phyloP scores from a whole-genome alignment of 148 eudicot species.

The Silene uniflora region DNA sequence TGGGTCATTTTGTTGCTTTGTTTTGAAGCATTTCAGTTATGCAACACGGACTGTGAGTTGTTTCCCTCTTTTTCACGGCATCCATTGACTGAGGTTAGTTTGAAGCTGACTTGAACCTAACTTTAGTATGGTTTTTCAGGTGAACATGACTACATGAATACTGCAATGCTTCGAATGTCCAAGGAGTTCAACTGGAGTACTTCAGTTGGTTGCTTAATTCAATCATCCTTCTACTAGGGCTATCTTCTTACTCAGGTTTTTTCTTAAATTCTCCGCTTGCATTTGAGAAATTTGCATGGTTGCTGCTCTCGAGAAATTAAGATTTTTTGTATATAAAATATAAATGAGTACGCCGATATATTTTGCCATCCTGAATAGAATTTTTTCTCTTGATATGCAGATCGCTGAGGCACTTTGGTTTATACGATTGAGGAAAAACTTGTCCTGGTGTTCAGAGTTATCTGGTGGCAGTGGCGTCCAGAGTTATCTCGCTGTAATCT shows the following conservation, averaged over 20 bases:
- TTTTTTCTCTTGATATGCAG: slow-evolving; percentile 25
- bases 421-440: slow-evolving; percentile 87
- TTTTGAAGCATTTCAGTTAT: slow-evolving; percentile 67
- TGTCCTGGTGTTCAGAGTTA: slow-evolving; percentile 40
- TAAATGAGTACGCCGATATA: slow-evolving; percentile 1
- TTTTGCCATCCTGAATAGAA: too few relatives aligned
- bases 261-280: neutral
- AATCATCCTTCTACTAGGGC: slow-evolving; percentile 99
- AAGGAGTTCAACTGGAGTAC: slow-evolving; percentile 83
- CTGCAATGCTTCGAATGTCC: slow-evolving; percentile 97
- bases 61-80: neutral
- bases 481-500: slow-evolving; percentile 51
- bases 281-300: neutral
- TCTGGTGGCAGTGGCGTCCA: too few relatives aligned
- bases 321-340: neutral
- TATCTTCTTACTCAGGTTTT: slow-evolving; percentile 96
- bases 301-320: neutral
- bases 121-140: slow-evolving; percentile 39
- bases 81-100: neutral
- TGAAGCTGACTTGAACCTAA: neutral
- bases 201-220: slow-evolving; percentile 93
- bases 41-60: slow-evolving; percentile 96
- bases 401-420: slow-evolving; percentile 94
- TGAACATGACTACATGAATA: slow-evolving; percentile 99
- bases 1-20: slow-evolving; percentile 83